Evolutionary conservation across 2,329 filamentous ascomycete species (phyloP), one percentile per base, ranked within the genome.

Genomic region (Exserohilum rostratum): DNA sequence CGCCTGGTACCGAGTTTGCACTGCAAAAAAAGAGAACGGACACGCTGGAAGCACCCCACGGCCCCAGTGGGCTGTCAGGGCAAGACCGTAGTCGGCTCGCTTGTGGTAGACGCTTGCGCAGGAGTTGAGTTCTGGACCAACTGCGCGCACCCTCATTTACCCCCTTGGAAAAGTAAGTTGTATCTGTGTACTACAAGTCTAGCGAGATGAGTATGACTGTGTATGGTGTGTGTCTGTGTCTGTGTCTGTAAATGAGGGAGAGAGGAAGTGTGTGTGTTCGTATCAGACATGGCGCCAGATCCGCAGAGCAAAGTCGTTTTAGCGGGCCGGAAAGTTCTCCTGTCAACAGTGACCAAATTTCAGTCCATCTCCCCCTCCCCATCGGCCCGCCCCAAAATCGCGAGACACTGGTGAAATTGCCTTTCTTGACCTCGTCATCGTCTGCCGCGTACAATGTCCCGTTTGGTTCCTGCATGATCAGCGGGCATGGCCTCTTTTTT

Each of bases 381-480:
- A 34, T 18, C 6, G 13, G 18, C 25, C 30, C 15, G 20, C 31
- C 31, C 30, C 31, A 25, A 11, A n/a, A 17, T 34, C 15, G 31
- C 43, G 18, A 46, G 30, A 35, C 31, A 18, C 20, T 46, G 43
- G 43, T 46, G 30, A 33, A 22, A 46, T 46, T 29, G 15, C 30
- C 6, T 25, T 9, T 12, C n/a, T 7, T 12, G 13, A 11, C 18
- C 15, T 13, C 30, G 22, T 25, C 43, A 15, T 46, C 15, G 17
- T 18, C 10, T 34, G 43, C 30, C 43, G 17, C 31, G 20, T 22
- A 20, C 30, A 15, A 22, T 46, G 30, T 22, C 30, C 25, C 43
- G 13, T 46, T 35, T 35, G 20, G 43, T 46, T 35, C 43, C 43
- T 46, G 30, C 43, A 35, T 46, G 43, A 46, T 33, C 31, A 54